Evolutionary conservation across 148 eudicot species (phyloP).

Genomic region (Vaccinium vitisidaea): DNA sequence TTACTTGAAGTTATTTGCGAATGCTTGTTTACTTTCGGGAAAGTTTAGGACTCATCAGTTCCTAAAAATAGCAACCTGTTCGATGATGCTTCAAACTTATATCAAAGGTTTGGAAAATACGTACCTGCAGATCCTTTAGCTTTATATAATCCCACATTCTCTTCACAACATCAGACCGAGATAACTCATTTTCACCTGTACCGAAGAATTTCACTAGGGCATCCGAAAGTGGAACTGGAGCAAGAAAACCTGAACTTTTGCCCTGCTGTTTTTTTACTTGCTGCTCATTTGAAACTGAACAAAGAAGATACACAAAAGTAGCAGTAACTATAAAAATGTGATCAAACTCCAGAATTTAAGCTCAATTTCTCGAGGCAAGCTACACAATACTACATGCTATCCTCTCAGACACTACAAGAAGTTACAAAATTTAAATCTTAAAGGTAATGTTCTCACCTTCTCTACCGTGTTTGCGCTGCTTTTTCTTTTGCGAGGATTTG

Average conservation of each 20-base stretch:
- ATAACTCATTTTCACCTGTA: constrained; percentile 51
- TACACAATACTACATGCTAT: neutral
- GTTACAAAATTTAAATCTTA: neutral
- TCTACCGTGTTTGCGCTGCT: constrained; percentile 32
- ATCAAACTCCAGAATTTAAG: neutral
- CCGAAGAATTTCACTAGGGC: constrained; percentile 54
- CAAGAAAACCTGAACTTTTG: constrained; percentile 39
- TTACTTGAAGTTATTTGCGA: neutral
- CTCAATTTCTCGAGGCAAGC: neutral
- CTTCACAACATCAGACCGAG: constrained; percentile 50
- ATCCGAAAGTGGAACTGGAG: constrained; percentile 46
- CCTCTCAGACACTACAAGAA: neutral
- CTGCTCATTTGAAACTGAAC: constrained; percentile 31
- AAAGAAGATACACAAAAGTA: neutral
- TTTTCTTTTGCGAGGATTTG: constrained; percentile 28
- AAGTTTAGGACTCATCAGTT: neutral
- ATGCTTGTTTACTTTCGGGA: neutral
- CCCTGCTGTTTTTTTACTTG: constrained; percentile 43
- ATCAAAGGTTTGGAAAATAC: neutral
- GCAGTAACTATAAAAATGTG: neutral
- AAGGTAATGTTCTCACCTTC: constrained; percentile 25
- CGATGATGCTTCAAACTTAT: neutral
- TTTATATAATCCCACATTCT: constrained; percentile 61
- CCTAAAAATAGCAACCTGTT: neutral
- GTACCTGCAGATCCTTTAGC: constrained; percentile 54